phyloP scores from a whole-genome alignment of 23 red algal species.

The Chondrus crispus region DNA sequence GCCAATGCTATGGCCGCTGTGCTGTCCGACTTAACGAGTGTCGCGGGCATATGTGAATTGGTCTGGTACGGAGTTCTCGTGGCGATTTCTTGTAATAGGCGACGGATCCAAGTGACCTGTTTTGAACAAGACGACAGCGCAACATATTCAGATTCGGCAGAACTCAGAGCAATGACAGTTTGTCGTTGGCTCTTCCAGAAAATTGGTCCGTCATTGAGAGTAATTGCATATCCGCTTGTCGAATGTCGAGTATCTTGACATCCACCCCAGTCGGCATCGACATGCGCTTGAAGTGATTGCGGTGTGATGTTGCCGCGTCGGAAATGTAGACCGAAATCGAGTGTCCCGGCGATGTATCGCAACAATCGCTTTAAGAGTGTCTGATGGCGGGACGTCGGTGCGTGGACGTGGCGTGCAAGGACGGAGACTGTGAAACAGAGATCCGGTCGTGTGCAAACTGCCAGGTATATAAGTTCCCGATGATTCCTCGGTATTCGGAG shows the following conservation, averaged over 20 bases:
- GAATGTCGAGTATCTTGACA: constrained; percentile 15
- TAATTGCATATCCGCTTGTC: constrained; percentile 3
- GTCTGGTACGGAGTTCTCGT: background rate
- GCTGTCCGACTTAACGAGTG: background rate
- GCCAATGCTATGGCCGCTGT: background rate
- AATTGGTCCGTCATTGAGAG: constrained; percentile 8
- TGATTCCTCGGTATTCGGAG: too few relatives aligned
- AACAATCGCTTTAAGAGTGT: background rate
- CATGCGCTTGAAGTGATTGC: background rate
- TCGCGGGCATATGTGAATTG: background rate
- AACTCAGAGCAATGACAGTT: background rate
- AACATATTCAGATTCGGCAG: constrained; percentile 16
- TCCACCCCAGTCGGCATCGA: constrained; percentile 27
- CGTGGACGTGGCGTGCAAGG: background rate
- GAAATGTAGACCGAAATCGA: background rate
- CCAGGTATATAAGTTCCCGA: background rate
- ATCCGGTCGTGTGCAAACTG: background rate
- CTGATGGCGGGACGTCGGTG: background rate
- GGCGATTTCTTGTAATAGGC: background rate
- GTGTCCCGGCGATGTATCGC: background rate
- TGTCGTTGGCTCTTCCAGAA: background rate
- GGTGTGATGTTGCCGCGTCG: background rate
- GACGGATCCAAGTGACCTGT: background rate
- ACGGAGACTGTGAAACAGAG: background rate
- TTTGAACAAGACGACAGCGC: background rate